Evolutionary conservation across 345 rosid species (phyloP).

Genomic region (Citrus cavaleriei): DNA sequence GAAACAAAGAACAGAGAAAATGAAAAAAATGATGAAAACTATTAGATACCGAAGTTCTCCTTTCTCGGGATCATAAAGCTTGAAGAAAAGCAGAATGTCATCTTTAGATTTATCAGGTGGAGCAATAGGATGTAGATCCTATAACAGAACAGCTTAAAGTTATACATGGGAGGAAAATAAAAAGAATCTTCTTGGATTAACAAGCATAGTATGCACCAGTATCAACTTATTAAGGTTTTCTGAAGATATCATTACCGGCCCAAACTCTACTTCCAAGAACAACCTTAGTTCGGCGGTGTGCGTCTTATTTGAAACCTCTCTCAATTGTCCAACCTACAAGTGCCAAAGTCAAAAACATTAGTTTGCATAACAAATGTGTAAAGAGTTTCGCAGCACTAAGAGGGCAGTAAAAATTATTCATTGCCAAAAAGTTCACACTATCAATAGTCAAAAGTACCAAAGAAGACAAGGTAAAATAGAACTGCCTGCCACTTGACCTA

Average conservation of each 20-base stretch:
- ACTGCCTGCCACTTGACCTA: background rate
- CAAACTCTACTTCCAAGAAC: constrained; percentile 84
- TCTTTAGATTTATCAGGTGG: constrained; percentile 67
- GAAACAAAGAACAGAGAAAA: constrained; percentile 1
- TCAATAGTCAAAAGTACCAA: background rate
- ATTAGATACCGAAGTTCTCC: constrained; percentile 66
- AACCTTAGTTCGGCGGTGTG: constrained; percentile 78
- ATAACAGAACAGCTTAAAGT: constrained; percentile 8
- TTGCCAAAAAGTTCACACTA: background rate
- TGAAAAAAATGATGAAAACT: background rate
- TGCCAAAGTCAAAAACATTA: constrained; percentile 8
- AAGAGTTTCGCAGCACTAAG: background rate
- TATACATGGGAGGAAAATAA: background rate
- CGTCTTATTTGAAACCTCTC: constrained; percentile 75
- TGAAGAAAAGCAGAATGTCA: constrained; percentile 85
- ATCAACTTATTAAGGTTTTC: constrained; percentile 3
- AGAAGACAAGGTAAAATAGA: background rate
- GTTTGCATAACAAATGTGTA: background rate
- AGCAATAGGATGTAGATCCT: constrained; percentile 72
- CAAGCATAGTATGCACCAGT: background rate
- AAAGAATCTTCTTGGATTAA: background rate
- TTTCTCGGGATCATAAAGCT: constrained; percentile 81
- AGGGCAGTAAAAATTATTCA: background rate
- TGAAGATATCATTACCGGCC: constrained; percentile 47
- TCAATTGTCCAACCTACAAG: constrained; percentile 85